Percentiles rank a stretch among this genome's conserved stretches.
phyloP scores from a whole-genome alignment of 805 yeast species.

The Teunomyces gatunensis region DNA sequence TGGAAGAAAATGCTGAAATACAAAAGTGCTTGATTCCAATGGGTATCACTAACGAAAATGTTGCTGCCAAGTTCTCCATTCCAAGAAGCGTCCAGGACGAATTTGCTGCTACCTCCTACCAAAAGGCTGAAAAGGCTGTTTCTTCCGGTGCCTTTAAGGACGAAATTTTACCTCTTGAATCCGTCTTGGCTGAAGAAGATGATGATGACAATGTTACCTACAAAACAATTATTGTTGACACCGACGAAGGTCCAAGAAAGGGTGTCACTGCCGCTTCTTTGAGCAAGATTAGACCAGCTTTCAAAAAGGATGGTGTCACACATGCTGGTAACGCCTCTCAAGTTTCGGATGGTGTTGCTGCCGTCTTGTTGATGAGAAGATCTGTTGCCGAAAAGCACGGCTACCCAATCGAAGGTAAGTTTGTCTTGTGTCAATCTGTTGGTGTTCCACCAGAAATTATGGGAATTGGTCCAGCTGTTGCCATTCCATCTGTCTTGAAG shows the following conservation, averaged over 20 bases:
- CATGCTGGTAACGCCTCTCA: conserved; percentile 98
- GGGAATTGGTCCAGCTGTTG: conserved; percentile 98
- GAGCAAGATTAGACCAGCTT: conserved; percentile 80
- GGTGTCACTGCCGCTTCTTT: conserved; percentile 80
- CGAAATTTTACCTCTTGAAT: conserved; percentile 81
- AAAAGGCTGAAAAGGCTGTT: conserved; percentile 79
- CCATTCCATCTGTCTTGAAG: conserved; percentile 80
- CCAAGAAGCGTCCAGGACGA: conserved; percentile 75
- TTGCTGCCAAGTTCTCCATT: conserved; percentile 64
- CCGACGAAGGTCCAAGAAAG: conserved; percentile 88
- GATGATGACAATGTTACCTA: conserved; percentile 51
- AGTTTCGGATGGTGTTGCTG: conserved; percentile 95
- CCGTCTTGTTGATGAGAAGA: conserved; percentile 79
- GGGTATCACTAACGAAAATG: conserved; percentile 95
- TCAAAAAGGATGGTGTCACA: conserved; percentile 77
- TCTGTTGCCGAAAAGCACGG: conserved; percentile 75
- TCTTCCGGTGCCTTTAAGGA: conserved; percentile 72
- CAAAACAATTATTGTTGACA: conserved; percentile 46
- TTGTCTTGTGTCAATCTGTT: conserved; percentile 70
- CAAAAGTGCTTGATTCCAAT: conserved; percentile 85
- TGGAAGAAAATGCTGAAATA: conserved; percentile 37
- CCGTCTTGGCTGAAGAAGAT: conserved; percentile 54
- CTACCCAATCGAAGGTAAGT: conserved; percentile 75
- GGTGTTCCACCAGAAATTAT: conserved; percentile 97
- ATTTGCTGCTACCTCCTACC: conserved; percentile 84